A percentile compares a stretch with the other conserved stretches of the same genome.
Conservation (phyloP, 1,139 yeast genomes). For the Diutina sp. region DNA sequence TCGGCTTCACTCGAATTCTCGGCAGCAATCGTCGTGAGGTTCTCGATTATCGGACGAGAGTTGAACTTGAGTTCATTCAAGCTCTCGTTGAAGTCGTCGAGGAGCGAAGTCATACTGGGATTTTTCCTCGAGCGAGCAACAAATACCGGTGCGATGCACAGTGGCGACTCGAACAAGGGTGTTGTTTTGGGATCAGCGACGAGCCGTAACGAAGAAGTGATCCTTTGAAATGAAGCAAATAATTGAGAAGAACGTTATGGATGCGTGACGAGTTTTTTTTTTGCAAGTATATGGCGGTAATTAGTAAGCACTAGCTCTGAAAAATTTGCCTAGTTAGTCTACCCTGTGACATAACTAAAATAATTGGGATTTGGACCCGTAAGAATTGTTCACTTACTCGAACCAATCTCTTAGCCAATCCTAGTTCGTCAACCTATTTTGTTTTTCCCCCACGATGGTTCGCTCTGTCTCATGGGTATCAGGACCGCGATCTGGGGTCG, state of each 20-base stretch:
- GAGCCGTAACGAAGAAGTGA: no score
- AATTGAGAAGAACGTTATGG: no score
- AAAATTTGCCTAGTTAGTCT: no score
- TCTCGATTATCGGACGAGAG: slow-evolving; percentile 80
- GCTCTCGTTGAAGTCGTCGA: slow-evolving; percentile 51
- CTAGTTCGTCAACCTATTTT: neutral
- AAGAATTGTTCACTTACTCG: neutral
- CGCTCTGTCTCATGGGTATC: neutral
- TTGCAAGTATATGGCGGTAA: no score
- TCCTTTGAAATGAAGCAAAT: no score
- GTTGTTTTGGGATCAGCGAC: no score
- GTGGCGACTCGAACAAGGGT: neutral
- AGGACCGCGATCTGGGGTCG: slow-evolving; percentile 1
- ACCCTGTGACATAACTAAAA: no score
- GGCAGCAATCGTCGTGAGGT: slow-evolving; percentile 75
- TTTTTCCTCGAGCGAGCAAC: neutral
- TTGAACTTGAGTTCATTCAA: slow-evolving; percentile 73
- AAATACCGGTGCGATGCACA: neutral
- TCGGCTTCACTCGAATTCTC: slow-evolving; percentile 71
- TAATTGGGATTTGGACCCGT: no score
- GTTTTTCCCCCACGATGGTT: neutral
- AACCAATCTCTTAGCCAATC: neutral
- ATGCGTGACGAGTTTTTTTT: no score
- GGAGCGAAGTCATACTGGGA: slow-evolving; percentile 4
- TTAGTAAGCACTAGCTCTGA: no score